Base-by-base conservation (phyloP, 768 basidiomycete species). In the Ramaria rubella region DNA sequence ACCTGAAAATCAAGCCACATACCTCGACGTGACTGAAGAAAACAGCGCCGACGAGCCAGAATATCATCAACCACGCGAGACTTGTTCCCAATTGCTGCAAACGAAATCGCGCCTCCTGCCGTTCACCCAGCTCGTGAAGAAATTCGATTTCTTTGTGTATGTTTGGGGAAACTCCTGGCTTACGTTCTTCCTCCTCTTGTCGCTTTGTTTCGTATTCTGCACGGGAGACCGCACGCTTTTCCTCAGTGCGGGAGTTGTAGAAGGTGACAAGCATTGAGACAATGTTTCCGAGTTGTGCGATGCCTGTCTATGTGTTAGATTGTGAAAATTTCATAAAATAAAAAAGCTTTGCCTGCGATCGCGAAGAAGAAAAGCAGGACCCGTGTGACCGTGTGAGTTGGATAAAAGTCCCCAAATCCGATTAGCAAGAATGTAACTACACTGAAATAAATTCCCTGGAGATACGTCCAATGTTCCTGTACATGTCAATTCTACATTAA, bases 31-130 rank as follows among this genome's bases (percentile, higher is more conserved):
- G 38, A 26, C 58, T 59, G 43, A 60, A 58, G 14, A 60, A 42
- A 21, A 40, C 56, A 9, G 59, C 59, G 2, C 59, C 59, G 14
- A 55, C 48, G 19, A 65, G 26, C 68, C 68, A 69, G 53, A 69
- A 69, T 24, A 59, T 36, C 4, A 65, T 24, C 48, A 69, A 69
- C 2, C 57, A 54, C 12, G 7, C 9, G 5, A 66, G 17, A 21
- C 44, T 51, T 1, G 40, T 29, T 3, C 49, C 8, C 0, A 62
- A 11, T 24, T 46, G 44, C 11, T 9, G 11, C 23, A 12, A 24
- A 24, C 44, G 44, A 24, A 24, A 62, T 42, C 63, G 52, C n/a
- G 50, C 30, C 14, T 60, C 26, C 2, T 64, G 52, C 19, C 55
- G 27, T 29, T 61, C 49, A 9, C 61, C 26, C 19, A 58, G 14